Base-by-base conservation (phyloP, 208 protist genomes). In the Spongospora subterranea region DNA sequence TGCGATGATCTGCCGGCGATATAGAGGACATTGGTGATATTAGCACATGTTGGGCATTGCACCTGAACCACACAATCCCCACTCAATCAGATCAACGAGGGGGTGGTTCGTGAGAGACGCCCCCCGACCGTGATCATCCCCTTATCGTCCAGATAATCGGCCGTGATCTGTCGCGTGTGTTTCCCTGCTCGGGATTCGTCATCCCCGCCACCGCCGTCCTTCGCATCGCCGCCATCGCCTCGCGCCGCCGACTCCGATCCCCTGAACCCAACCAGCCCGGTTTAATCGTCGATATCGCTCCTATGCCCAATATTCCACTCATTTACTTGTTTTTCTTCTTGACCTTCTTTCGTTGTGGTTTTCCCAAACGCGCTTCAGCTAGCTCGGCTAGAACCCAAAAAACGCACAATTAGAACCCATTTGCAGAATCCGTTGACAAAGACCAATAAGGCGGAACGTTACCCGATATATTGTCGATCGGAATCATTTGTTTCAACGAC, bases 11-110 rank as follows among this genome's bases (percentile, higher is more conserved):
- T 82, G 71, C 71, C 71, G 71, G 6, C 35, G 71, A 82, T 43
- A 6, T 35, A 82, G 6, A 82, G 6, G 6, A 82, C n/a, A 43
- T 82, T 82, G n/a, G 17, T 82, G 6, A 82, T 35, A 20, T 82
- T 82, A n/a, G 71, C 71, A 43, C 71, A 82, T 20, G 71, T 39
- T 39, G 71, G 71, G n/a, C 71, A 82, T 82, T 82, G 71, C 17
- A 82, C 71, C 71, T 82, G 71, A 35, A 82, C 13, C 6, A n/a
- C 71, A 82, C 17, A 35, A n/a, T 6, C 35, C 6, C 11, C n/a
- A 39, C 17, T 45, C 17, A 82, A 17, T 35, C 71, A 82, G n/a
- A 82, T 82, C 13, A 20, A 43, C n/a, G 17, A 35, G 13, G 35
- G 35, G 17, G 11, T 43, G 6, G 6, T 13, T 82, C n/a, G 35